Conservation (phyloP, 2,329 filamentous ascomycete genomes). For the Hymenoscyphus scutula region DNA sequence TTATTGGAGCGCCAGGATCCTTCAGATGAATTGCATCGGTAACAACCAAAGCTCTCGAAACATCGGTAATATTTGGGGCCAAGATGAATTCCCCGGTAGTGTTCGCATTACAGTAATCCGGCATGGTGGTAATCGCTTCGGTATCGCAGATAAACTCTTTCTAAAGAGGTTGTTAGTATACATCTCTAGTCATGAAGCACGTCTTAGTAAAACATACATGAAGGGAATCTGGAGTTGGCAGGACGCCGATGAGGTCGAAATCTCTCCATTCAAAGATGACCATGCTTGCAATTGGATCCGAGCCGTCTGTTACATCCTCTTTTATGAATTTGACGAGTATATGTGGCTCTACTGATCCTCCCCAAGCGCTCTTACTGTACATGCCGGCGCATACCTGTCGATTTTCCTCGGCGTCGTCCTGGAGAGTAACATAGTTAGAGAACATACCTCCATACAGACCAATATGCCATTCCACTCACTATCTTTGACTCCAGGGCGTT, state of each 20-base stretch:
- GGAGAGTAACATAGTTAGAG: constrained; percentile 19
- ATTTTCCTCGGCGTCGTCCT: constrained; percentile 76
- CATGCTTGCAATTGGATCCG: constrained; percentile 77
- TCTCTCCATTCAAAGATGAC: constrained; percentile 96
- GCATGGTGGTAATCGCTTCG: constrained; percentile 55
- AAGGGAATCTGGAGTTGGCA: constrained; percentile 51
- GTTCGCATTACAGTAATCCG: constrained; percentile 70
- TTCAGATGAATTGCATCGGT: constrained; percentile 83
- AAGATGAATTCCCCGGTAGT: constrained; percentile 84
- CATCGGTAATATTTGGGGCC: constrained; percentile 68
- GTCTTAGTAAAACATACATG: constrained; percentile 45
- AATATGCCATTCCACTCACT: constrained; percentile 40
- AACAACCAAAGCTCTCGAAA: constrained; percentile 69
- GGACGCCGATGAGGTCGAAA: constrained; percentile 71
- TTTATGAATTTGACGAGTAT: constrained; percentile 79
- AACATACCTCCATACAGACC: background rate
- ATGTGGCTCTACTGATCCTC: constrained; percentile 82
- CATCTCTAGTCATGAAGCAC: background rate
- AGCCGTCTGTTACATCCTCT: constrained; percentile 53
- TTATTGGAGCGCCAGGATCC: constrained; percentile 63
- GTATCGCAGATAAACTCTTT: constrained; percentile 75
- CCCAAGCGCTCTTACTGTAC: constrained; percentile 90
- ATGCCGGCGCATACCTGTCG: constrained; percentile 84
- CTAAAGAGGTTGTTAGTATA: constrained; percentile 39
- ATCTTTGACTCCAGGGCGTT: constrained; percentile 57